Percentiles rank a stretch among this genome's conserved stretches.
These are phyloP conservation scores for Monilinia aucupariae DNA, from an alignment of 2,329 filamentous ascomycete species.

Conservation along the genomic window DNA sequence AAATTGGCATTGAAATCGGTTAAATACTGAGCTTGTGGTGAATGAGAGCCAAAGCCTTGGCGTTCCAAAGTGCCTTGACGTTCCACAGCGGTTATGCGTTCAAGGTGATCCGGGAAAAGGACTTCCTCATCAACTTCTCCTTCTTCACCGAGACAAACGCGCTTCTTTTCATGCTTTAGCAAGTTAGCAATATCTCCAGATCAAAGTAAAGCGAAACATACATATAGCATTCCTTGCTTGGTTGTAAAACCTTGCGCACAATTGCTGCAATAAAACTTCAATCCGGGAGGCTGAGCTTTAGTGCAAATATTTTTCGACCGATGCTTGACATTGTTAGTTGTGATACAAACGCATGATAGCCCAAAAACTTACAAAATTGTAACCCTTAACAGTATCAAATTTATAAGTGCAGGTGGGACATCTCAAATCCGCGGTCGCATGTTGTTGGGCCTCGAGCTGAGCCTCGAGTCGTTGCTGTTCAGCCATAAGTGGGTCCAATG, in stretches of 20 bases:
- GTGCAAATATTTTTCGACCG: slow-evolving; percentile 19
- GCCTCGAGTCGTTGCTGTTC: slow-evolving; percentile 16
- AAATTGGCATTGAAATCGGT: background rate
- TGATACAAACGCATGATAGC: background rate
- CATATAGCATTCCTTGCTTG: slow-evolving; percentile 25
- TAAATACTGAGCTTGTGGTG: background rate
- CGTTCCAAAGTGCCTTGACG: background rate
- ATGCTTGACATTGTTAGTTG: slow-evolving; percentile 15
- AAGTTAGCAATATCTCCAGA: background rate
- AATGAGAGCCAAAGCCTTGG: background rate
- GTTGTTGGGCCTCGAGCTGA: background rate
- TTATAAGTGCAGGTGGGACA: slow-evolving; percentile 10
- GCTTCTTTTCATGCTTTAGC: slow-evolving; percentile 16
- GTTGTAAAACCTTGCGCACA: slow-evolving; percentile 22
- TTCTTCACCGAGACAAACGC: slow-evolving; percentile 12
- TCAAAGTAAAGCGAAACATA: slow-evolving; percentile 12
- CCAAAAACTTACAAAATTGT: slow-evolving; percentile 14
- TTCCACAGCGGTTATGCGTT: background rate
- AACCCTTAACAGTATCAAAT: slow-evolving; percentile 10
- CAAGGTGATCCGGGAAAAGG: slow-evolving; percentile 1
- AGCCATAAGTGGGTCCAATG: slow-evolving; percentile 14
- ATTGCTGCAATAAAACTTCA: slow-evolving; percentile 13
- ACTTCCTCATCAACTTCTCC: slow-evolving; percentile 1
- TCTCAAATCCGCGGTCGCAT: background rate
- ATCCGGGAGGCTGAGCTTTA: slow-evolving; percentile 4